Percentiles rank a stretch among this genome's conserved stretches.
phyloP scores from a whole-genome alignment of 2,329 filamentous ascomycete genomes.

The Cladophialophora yegresii region DNA sequence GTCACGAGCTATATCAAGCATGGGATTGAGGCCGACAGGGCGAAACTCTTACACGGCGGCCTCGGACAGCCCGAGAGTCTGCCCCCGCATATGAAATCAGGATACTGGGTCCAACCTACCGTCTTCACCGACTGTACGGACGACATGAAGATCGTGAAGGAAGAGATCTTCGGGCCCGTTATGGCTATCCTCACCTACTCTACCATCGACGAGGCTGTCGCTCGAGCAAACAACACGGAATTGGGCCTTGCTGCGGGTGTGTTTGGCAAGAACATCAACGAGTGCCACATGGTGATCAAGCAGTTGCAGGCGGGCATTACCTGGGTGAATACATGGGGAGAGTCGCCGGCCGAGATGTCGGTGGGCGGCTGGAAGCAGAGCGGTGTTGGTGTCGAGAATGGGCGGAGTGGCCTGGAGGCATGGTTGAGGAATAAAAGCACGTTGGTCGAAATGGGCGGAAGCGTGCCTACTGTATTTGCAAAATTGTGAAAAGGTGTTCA shows the following conservation, averaged over 20 bases:
- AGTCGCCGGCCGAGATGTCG: slow-evolving; percentile 86
- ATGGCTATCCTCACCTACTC: slow-evolving; percentile 78
- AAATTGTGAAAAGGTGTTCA: slow-evolving; percentile 54
- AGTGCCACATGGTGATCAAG: slow-evolving; percentile 70
- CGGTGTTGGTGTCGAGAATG: slow-evolving; percentile 85
- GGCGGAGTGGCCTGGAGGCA: slow-evolving; percentile 72
- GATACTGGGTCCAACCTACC: slow-evolving; percentile 84
- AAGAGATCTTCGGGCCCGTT: slow-evolving; percentile 89
- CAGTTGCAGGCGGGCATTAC: slow-evolving; percentile 81
- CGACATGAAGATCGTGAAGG: slow-evolving; percentile 73
- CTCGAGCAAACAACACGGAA: slow-evolving; percentile 72
- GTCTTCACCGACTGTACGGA: slow-evolving; percentile 86
- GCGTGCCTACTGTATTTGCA: slow-evolving; percentile 70
- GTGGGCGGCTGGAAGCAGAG: slow-evolving; percentile 92
- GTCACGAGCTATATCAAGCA: slow-evolving; percentile 75
- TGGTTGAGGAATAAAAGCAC: slow-evolving; percentile 90
- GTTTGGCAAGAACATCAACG: slow-evolving; percentile 73
- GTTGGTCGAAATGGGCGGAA: slow-evolving; percentile 75
- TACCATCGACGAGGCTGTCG: slow-evolving; percentile 67
- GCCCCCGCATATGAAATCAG: slow-evolving; percentile 56
- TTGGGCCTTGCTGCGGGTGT: slow-evolving; percentile 82
- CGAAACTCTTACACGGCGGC: slow-evolving; percentile 73
- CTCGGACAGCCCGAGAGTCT: slow-evolving; percentile 58
- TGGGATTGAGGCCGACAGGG: slow-evolving; percentile 71
- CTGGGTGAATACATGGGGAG: slow-evolving; percentile 94